These are phyloP conservation scores for Penstemon newberryi DNA, from an alignment of 257 asterid species.

Conservation along the genomic window DNA sequence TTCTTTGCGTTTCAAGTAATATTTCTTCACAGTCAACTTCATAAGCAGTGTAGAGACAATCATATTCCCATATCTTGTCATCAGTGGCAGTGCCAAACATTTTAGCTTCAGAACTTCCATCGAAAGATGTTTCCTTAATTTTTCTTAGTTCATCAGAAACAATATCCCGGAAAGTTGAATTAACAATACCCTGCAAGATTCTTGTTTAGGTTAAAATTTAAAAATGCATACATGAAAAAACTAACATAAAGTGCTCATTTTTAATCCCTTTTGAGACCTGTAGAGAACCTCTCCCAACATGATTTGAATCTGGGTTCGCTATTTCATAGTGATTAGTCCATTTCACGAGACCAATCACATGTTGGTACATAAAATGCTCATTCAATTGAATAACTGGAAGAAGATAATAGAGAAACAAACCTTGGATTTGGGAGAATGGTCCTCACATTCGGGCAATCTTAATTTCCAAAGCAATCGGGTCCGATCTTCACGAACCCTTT, in stretches of 20 bases:
- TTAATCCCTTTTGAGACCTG: too few species aligned
- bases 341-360: too few species aligned
- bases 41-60: slow-evolving; percentile 64
- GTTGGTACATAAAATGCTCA: too few species aligned
- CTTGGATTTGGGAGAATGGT: slow-evolving; percentile 37
- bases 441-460: slow-evolving; percentile 49
- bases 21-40: slow-evolving; percentile 87
- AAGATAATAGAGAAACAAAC: slow-evolving; percentile 24
- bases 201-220: neutral
- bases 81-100: slow-evolving; percentile 32
- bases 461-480: slow-evolving; percentile 77
- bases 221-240: slow-evolving; percentile 17
- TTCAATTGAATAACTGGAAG: neutral
- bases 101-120: slow-evolving; percentile 33
- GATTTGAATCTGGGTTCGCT: too few species aligned
- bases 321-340: too few species aligned
- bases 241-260: neutral
- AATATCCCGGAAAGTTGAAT: slow-evolving; percentile 65
- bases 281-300: too few species aligned
- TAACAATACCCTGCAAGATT: slow-evolving; percentile 56
- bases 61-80: slow-evolving; percentile 90
- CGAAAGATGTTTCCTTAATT: slow-evolving; percentile 47
- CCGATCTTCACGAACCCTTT: slow-evolving; percentile 79
- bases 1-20: slow-evolving; percentile 78
- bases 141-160: slow-evolving; percentile 77